These are phyloP conservation scores for Syncephalastrum contaminatum DNA, from an alignment of 371 early-diverging fungal species.

Conservation along the genomic window DNA sequence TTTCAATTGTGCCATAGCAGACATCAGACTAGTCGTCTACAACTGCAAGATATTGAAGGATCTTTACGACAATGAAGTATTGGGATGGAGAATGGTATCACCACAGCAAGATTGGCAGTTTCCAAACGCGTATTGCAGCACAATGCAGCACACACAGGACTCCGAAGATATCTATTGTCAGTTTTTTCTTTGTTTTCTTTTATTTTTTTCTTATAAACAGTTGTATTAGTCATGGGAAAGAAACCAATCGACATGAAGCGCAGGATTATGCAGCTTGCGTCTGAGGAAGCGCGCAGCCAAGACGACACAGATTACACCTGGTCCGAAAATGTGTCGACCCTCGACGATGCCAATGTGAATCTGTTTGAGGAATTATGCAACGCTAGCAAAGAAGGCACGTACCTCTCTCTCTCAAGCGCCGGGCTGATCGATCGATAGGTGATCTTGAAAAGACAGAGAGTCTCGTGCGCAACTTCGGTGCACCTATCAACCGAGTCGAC, in stretches of 20 bases:
- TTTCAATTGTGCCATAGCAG: too few relatives aligned
- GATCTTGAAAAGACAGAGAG: conserved; percentile 37
- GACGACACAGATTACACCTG: conserved; percentile 2
- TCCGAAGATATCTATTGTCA: too few relatives aligned
- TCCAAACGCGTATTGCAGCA: too few relatives aligned
- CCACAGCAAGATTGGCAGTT: too few relatives aligned
- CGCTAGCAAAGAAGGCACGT: conserved; percentile 31
- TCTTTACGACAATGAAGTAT: too few relatives aligned
- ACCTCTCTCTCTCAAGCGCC: background rate
- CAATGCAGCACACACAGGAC: too few relatives aligned
- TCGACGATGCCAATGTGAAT: conserved; percentile 11
- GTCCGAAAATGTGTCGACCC: conserved; percentile 15
- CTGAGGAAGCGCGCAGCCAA: conserved; percentile 5
- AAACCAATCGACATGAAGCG: conserved; percentile 16
- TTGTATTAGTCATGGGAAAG: conserved; percentile 7
- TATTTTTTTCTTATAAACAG: background rate
- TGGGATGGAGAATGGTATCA: too few relatives aligned
- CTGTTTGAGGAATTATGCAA: conserved; percentile 38
- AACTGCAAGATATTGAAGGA: too few relatives aligned
- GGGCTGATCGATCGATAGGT: conserved; percentile 6
- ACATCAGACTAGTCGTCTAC: too few relatives aligned
- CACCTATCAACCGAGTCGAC: conserved; percentile 37
- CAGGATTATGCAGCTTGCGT: conserved; percentile 20
- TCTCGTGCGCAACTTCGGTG: conserved; percentile 36
- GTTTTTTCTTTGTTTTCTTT: background rate